Conservation (phyloP, 495 filamentous ascomycete species). For the Penicillium tannophilum region DNA sequence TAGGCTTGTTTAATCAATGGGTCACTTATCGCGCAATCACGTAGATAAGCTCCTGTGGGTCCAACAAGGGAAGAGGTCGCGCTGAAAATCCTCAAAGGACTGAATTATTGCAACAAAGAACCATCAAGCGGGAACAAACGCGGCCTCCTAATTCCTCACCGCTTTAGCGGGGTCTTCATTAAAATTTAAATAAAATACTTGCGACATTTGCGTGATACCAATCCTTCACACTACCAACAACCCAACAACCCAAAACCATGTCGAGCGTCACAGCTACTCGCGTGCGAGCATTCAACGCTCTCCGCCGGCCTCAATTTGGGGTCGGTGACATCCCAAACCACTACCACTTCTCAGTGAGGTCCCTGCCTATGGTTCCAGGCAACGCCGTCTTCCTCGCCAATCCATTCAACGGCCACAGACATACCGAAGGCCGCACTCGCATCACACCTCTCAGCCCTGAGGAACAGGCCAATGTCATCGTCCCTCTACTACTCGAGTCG, state of each 20-base stretch:
- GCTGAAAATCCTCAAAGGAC: too few relatives aligned
- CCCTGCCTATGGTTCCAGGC: not conserved
- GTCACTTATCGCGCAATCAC: too few relatives aligned
- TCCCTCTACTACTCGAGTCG: slow-evolving; percentile 11
- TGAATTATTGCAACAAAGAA: too few relatives aligned
- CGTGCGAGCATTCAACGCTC: not conserved
- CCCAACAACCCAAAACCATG: not conserved
- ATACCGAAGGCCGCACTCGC: slow-evolving; percentile 7
- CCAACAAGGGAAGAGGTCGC: too few relatives aligned
- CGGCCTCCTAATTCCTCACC: too few relatives aligned
- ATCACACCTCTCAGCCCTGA: not conserved
- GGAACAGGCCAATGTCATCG: slow-evolving; percentile 9
- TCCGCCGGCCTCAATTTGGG: not conserved
- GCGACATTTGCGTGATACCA: not conserved
- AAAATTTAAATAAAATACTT: not conserved
- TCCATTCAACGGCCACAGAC: slow-evolving; percentile 5
- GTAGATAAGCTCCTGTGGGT: too few relatives aligned
- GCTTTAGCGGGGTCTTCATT: not conserved
- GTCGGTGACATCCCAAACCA: slow-evolving; percentile 1
- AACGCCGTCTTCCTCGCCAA: slow-evolving; percentile 9
- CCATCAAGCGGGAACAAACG: too few relatives aligned
- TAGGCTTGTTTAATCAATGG: too few relatives aligned
- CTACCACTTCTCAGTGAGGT: slow-evolving; percentile 8
- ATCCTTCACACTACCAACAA: not conserved
- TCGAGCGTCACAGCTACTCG: not conserved